Evolutionary conservation across 306 rosid species (phyloP).

Genomic region (Cucumis cinereus): DNA sequence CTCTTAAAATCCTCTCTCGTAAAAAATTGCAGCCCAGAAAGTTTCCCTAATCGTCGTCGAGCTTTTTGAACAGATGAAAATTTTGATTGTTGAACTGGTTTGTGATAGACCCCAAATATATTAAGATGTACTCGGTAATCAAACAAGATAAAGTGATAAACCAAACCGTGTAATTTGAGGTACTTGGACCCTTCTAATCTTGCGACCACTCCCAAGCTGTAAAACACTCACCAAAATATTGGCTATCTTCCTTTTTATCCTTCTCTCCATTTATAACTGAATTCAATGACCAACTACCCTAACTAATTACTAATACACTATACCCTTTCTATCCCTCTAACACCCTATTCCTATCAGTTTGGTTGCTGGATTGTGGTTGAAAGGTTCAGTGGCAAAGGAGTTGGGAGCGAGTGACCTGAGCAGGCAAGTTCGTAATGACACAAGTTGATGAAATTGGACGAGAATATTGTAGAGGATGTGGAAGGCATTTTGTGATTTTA

Average conservation of each 20-base stretch:
- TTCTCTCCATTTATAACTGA: no score
- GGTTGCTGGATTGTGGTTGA: neutral
- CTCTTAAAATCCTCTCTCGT: neutral
- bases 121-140: no score
- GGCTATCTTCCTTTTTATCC: no score
- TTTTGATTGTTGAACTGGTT: neutral
- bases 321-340: no score
- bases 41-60: neutral
- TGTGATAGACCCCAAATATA: neutral
- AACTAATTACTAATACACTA: no score
- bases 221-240: no score
- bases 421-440: neutral
- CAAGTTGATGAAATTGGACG: neutral
- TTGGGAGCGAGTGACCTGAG: neutral
- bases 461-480: neutral
- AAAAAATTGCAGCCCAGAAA: neutral
- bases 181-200: no score
- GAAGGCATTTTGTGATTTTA: neutral
- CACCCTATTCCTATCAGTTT: no score
- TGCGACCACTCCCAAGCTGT: no score
- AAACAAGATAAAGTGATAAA: no score
- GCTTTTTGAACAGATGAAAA: neutral
- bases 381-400: neutral
- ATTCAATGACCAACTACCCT: no score
- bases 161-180: no score